Percentiles rank a stretch among this genome's conserved stretches.
These are phyloP conservation scores for Bryum argenteum DNA, from an alignment of 225 moss, liverwort and hornwort genomes.

Conservation along the genomic window DNA sequence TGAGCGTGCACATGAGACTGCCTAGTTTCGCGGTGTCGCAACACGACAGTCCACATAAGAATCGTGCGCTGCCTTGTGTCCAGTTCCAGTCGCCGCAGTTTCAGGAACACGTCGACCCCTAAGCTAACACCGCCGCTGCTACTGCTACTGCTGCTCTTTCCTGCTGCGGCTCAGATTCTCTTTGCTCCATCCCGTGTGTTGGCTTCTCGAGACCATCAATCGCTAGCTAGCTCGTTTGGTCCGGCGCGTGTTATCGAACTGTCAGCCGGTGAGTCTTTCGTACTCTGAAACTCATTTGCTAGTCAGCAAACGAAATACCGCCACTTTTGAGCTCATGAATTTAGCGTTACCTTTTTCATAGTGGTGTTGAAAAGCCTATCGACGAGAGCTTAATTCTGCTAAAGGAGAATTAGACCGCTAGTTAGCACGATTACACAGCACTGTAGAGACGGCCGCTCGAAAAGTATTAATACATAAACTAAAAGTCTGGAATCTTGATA, in stretches of 20 bases:
- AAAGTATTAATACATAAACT: no score
- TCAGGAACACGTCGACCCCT: not conserved
- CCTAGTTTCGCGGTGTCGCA: not conserved
- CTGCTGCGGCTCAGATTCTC: not conserved
- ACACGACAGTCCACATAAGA: constrained; percentile 2
- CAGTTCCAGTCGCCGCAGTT: constrained; percentile 19
- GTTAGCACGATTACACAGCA: no score
- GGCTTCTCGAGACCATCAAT: not conserved
- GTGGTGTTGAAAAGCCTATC: no score
- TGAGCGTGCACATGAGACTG: not conserved
- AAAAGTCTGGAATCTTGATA: no score
- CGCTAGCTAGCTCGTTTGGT: not conserved
- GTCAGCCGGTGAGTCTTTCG: no score
- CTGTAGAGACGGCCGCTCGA: no score
- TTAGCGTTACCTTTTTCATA: no score
- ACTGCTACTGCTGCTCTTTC: not conserved
- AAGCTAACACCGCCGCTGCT: constrained; percentile 19
- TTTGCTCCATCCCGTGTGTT: not conserved
- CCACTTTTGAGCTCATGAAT: no score
- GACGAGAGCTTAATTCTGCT: no score
- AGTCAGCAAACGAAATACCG: no score
- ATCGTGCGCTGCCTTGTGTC: constrained; percentile 23
- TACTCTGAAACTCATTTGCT: not conserved
- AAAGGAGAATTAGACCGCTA: no score
- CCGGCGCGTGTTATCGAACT: no score